These are phyloP conservation scores for Barnettozyma vustinii DNA, from an alignment of 805 yeast genomes.

Conservation along the genomic window DNA sequence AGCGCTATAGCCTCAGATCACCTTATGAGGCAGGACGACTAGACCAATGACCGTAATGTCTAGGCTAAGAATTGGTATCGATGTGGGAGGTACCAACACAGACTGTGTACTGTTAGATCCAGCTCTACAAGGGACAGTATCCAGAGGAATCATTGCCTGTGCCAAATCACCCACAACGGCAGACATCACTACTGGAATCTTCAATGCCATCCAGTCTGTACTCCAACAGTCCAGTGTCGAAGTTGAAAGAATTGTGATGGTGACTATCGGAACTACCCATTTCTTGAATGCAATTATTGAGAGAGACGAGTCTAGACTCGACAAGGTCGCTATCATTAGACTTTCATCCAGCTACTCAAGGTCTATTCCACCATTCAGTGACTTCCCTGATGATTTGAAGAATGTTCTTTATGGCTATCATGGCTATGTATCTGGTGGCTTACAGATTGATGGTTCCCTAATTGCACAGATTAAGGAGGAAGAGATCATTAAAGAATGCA, in stretches of 20 bases:
- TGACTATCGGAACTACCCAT: slow-evolving; percentile 45
- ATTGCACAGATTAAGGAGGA: slow-evolving; percentile 28
- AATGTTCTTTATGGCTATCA: slow-evolving; percentile 29
- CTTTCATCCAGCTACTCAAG: slow-evolving; percentile 34
- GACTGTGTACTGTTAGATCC: slow-evolving; percentile 40
- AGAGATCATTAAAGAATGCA: slow-evolving; percentile 25
- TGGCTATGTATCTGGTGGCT: slow-evolving; percentile 34
- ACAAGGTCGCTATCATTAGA: slow-evolving; percentile 38
- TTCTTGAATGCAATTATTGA: slow-evolving; percentile 43
- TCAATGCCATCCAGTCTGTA: slow-evolving; percentile 28
- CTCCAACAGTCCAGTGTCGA: slow-evolving; percentile 23
- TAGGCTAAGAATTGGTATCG: slow-evolving; percentile 34
- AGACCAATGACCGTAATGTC: not conserved
- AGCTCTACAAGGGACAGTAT: slow-evolving; percentile 10
- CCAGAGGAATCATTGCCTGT: slow-evolving; percentile 34
- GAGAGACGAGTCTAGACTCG: slow-evolving; percentile 34
- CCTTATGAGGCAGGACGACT: not conserved
- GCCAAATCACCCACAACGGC: slow-evolving; percentile 36
- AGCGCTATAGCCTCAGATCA: not conserved
- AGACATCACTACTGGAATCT: slow-evolving; percentile 38
- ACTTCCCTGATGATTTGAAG: slow-evolving; percentile 34
- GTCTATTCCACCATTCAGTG: slow-evolving; percentile 34
- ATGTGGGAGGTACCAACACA: slow-evolving; percentile 45
- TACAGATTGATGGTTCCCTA: slow-evolving; percentile 34
- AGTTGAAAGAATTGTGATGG: slow-evolving; percentile 28